Percentiles rank a stretch among this genome's conserved stretches.
These are phyloP conservation scores for Stagonosporopsis vannaccii DNA, from an alignment of 2,329 filamentous ascomycete genomes.

Conservation along the genomic window DNA sequence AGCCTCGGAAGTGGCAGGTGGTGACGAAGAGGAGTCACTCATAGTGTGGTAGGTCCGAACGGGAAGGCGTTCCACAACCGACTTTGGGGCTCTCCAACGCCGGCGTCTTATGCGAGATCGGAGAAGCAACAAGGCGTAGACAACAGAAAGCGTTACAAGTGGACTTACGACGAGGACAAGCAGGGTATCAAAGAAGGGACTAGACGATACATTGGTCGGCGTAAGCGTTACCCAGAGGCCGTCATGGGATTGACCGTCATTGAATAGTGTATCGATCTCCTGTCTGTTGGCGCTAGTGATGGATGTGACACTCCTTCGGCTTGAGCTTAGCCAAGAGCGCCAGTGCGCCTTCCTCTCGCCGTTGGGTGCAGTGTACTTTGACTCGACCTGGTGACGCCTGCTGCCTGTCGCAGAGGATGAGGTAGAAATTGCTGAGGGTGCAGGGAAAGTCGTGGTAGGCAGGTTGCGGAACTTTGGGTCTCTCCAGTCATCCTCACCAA, in stretches of 20 bases:
- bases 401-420: slow-evolving; percentile 54
- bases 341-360: slow-evolving; percentile 36
- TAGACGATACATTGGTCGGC: slow-evolving; percentile 84
- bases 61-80: slow-evolving; percentile 90
- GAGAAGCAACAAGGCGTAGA: slow-evolving; percentile 87
- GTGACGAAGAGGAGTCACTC: slow-evolving; percentile 58
- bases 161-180: slow-evolving; percentile 97
- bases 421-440: slow-evolving; percentile 1
- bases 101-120: slow-evolving; percentile 87
- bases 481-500: slow-evolving; percentile 87
- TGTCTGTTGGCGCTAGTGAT: slow-evolving; percentile 27
- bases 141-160: slow-evolving; percentile 87
- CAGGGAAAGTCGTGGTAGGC: slow-evolving; percentile 35
- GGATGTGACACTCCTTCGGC: slow-evolving; percentile 30
- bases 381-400: slow-evolving; percentile 16
- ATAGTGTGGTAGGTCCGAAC: slow-evolving; percentile 95
- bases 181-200: slow-evolving; percentile 93
- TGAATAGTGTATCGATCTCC: slow-evolving; percentile 25
- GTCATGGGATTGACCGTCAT: slow-evolving; percentile 62
- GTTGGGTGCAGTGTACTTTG: slow-evolving; percentile 10
- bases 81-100: slow-evolving; percentile 97
- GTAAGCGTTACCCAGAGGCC: slow-evolving; percentile 97
- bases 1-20: slow-evolving; percentile 68
- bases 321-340: slow-evolving; percentile 30
- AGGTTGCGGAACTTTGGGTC: slow-evolving; percentile 74